Evolutionary conservation across 2,329 filamentous ascomycete genomes (phyloP), one percentile per base, ranked within the genome.

Genomic region (Ceratocystis albifundus): DNA sequence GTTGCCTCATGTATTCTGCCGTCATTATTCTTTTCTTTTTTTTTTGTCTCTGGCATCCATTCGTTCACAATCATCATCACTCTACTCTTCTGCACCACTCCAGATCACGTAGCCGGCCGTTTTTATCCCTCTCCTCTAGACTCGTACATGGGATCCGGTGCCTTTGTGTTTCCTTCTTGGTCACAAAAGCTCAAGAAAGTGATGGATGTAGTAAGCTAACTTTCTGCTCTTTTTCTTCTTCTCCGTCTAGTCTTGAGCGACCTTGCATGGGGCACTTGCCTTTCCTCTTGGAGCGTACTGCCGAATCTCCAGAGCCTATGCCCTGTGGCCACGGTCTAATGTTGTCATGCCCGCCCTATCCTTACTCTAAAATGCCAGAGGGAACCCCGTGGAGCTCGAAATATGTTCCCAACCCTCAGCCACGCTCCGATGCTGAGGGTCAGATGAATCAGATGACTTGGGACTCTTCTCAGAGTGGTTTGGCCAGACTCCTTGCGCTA

Each of bases 261-360:
- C 90, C 92, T 64, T 97, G 94, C 80, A 95, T 96, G 84, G 86
- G 91, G 71, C 91, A 96, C 76, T 82, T 93, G 77, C 89, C 90
- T 71, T 89, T 87, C 76, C 80, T 96, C 69, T 79, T 92, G 70
- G 86, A 85, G 71, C 77, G 63, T 32, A 32, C 66, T n/a, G 22
- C 25, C 45, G 66, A 67, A 45, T 65, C 62, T 22, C 66, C 63
- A 25, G 53, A 65, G 50, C 62, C 66, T 70, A 84, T 88, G 67
- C 80, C 89, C 53, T 93, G 89, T 70, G 94, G 93, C 50, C 94
- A 99, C 75, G 92, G 90, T 3, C 80, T 97, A 70, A 97, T 97
- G 93, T 89, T 90, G 17, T 89, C 88, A 17, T 96, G 90, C 73
- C 92, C 93, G 61, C 90, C 92, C 4, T 84, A 86, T 69, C 79